Evolutionary conservation across 371 early-diverging fungal genomes (phyloP).

Genomic region (Haplosporangium sp.): DNA sequence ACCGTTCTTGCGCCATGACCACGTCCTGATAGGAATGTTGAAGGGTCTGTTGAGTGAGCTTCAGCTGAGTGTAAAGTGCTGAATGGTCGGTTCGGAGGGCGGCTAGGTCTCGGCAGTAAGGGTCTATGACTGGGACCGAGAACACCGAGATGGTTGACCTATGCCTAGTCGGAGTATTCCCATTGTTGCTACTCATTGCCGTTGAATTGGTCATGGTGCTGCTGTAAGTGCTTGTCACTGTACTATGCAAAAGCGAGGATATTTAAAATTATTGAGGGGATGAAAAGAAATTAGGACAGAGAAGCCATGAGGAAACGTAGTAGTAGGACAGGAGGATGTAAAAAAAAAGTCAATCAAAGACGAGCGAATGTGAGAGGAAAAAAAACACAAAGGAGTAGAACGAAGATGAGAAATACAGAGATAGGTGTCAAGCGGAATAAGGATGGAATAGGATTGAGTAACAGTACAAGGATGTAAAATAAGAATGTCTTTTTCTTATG

Average conservation of each 20-base stretch:
- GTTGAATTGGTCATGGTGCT: background rate
- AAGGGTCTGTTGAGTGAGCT: conserved; percentile 32
- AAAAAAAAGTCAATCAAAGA: background rate
- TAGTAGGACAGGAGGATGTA: background rate
- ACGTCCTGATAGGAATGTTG: conserved; percentile 37
- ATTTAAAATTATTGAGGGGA: background rate
- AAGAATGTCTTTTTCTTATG: conserved; percentile 1
- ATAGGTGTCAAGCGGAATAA: conserved; percentile 9
- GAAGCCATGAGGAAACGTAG: no score
- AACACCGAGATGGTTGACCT: conserved; percentile 16
- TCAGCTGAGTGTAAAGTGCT: conserved; percentile 19
- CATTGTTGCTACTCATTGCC: background rate
- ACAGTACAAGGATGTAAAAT: background rate
- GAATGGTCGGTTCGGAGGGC: conserved; percentile 27
- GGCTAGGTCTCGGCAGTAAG: conserved; percentile 25
- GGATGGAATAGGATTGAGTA: conserved; percentile 24
- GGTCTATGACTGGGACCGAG: conserved; percentile 32
- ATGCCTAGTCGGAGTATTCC: background rate
- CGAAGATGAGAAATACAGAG: conserved; percentile 1
- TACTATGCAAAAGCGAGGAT: background rate
- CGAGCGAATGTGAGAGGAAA: background rate
- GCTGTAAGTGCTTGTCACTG: conserved; percentile 1
- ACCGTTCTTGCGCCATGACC: conserved; percentile 30
- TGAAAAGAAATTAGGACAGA: no score
- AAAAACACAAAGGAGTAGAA: background rate